Evolutionary conservation across 192 early-diverging fungal species (phyloP).

Genomic region (Funneliformis geosporum): DNA sequence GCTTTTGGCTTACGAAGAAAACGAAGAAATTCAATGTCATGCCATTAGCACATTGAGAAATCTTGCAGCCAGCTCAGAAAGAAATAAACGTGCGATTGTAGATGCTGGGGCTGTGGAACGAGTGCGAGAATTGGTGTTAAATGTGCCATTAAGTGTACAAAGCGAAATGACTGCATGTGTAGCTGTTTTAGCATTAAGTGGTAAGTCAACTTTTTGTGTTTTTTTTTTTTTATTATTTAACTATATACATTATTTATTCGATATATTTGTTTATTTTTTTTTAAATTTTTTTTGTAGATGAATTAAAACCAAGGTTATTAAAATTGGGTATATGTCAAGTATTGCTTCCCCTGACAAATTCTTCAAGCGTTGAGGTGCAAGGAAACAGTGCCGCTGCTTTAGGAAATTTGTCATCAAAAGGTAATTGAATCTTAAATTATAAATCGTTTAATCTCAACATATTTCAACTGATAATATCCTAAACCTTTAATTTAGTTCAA

Average conservation of each 20-base stretch:
- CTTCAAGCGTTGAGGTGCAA: conserved; percentile 65
- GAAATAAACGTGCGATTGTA: conserved; percentile 74
- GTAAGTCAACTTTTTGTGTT: neutral
- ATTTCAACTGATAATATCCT: conserved; percentile 1
- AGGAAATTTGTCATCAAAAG: conserved; percentile 67
- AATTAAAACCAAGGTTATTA: conserved; percentile 67
- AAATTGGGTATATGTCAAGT: conserved; percentile 64
- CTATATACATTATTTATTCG: neutral
- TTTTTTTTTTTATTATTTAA: neutral
- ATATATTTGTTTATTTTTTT: neutral
- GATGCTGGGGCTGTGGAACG: conserved; percentile 77
- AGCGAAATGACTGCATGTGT: conserved; percentile 84
- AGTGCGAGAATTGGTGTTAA: conserved; percentile 59
- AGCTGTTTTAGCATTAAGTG: conserved; percentile 76
- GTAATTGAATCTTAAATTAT: neutral
- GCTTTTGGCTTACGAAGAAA: conserved; percentile 65
- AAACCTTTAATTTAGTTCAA: conserved; percentile 42
- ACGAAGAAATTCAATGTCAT: conserved; percentile 85
- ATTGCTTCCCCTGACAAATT: conserved; percentile 64
- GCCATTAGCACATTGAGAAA: conserved; percentile 84
- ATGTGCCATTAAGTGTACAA: conserved; percentile 62
- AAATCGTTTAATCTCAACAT: neutral
- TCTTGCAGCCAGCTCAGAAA: conserved; percentile 74
- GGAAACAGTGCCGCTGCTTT: conserved; percentile 79
- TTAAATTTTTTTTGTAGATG: conserved; percentile 46